Evolutionary conservation across 495 filamentous ascomycete species (phyloP), one percentile per base, ranked within the genome.

Genomic region (Penicillium arizonense): DNA sequence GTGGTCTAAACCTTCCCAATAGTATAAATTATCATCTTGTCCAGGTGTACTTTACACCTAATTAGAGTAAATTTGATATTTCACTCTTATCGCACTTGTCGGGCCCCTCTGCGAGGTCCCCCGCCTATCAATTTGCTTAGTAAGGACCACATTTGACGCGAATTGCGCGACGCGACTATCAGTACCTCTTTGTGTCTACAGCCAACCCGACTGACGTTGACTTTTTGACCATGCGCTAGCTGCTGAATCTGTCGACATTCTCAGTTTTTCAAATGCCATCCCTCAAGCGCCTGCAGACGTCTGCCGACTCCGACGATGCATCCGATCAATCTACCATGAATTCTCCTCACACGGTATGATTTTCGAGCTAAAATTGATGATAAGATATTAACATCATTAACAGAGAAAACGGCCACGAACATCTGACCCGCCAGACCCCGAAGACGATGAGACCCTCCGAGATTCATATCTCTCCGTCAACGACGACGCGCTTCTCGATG

Each of bases 221-320:
- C 5, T 30, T 7, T 30, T 30, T 7, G 28, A 9, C 8, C 28
- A 30, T 30, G 28, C 8, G 43, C 33, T 57, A 46, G 34, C 16
- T 21, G 8, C 32, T 41, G 28, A 24, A 7, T 33, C 21, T 49
- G 5, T 5, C 8, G 28, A 10, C 7, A 30, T 20, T 16, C 21
- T 6, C 28, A 24, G 3, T 14, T 8, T 35, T 26, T 30, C 3
- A 61, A 39, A 57, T 78, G 73, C 63, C 71, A 14, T 62, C 70
- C 6, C 47, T 69, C 33, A 85, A 85, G 61, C 77, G 83, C 50
- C 56, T 64, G 21, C 76, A 79, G 50, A 62, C 63, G 30, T 61
- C 57, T 37, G 41, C 67, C n/a, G 75, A 79, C 34, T 73, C 74
- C 3, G 77, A 84, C 35, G 52, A 61, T 24, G 58, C 34, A 71